These are phyloP conservation scores for Rhodotorula diobovata DNA, from an alignment of 768 basidiomycete species.

Conservation along the genomic window DNA sequence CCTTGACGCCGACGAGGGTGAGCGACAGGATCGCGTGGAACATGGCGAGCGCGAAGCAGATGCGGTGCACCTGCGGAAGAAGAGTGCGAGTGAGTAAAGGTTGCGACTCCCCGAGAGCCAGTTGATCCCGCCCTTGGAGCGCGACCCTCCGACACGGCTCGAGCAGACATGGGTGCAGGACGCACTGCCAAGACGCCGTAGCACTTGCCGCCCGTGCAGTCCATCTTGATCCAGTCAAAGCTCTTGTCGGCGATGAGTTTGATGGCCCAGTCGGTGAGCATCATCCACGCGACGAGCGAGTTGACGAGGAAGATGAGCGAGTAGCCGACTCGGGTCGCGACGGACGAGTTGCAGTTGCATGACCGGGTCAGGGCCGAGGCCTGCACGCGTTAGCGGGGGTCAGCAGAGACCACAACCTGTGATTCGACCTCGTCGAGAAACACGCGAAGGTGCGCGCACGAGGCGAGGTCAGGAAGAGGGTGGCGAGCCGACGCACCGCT, in stretches of 20 bases:
- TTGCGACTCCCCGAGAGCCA: neutral
- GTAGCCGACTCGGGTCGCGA: constrained; percentile 55
- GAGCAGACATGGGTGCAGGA: constrained; percentile 16
- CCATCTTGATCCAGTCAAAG: constrained; percentile 97
- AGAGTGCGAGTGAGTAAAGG: no score
- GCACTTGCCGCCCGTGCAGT: constrained; percentile 84
- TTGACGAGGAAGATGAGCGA: constrained; percentile 93
- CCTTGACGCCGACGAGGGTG: constrained; percentile 75
- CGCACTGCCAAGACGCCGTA: constrained; percentile 91
- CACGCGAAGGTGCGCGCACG: no score
- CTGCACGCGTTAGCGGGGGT: neutral
- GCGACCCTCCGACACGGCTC: no score
- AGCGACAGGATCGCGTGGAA: constrained; percentile 79
- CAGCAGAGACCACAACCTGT: no score
- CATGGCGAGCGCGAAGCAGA: constrained; percentile 88
- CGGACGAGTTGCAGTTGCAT: constrained; percentile 97
- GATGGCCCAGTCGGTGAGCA: constrained; percentile 84
- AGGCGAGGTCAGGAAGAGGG: no score
- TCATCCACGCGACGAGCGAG: constrained; percentile 93
- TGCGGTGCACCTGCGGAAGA: constrained; percentile 73
- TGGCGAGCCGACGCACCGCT: constrained; percentile 17
- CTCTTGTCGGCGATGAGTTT: constrained; percentile 84
- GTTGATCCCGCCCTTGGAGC: no score
- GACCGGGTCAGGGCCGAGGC: constrained; percentile 64
- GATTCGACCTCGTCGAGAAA: no score